phyloP scores from a whole-genome alignment of 1,284 basidiomycete species.

The Trichosporon ovoides region DNA sequence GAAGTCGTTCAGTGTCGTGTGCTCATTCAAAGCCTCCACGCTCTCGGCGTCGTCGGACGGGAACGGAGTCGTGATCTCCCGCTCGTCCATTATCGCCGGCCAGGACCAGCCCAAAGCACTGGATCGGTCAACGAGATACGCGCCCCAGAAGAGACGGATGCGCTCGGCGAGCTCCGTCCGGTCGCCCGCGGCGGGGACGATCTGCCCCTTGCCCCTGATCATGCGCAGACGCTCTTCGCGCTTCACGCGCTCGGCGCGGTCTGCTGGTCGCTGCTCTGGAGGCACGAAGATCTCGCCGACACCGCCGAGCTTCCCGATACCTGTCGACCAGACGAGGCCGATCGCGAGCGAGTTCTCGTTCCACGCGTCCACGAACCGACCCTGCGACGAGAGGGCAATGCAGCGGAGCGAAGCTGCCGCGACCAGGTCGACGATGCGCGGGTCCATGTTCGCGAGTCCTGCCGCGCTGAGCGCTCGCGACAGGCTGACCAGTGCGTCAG shows the following conservation, averaged over 20 bases:
- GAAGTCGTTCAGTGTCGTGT: conserved; percentile 28
- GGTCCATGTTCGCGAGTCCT: conserved; percentile 29
- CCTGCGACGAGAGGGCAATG: conserved; percentile 21
- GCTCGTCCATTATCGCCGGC: conserved; percentile 23
- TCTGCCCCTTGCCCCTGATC: conserved; percentile 26
- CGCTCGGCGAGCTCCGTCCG: conserved; percentile 31
- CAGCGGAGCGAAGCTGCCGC: conserved; percentile 29
- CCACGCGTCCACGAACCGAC: conserved; percentile 40
- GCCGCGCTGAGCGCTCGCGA: conserved; percentile 22
- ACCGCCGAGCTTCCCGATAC: conserved; percentile 33
- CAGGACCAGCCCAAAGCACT: conserved; percentile 14
- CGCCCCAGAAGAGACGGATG: conserved; percentile 42
- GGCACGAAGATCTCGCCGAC: conserved; percentile 27
- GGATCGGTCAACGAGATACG: conserved; percentile 27
- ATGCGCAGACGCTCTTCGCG: conserved; percentile 23
- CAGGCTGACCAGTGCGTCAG: conserved; percentile 14
- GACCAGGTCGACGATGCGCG: conserved; percentile 36
- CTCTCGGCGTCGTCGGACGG: conserved; percentile 34
- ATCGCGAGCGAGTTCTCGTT: conserved; percentile 24
- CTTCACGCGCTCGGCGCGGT: conserved; percentile 14
- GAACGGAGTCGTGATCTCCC: conserved; percentile 44
- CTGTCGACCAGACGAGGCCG: conserved; percentile 28
- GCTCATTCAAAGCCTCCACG: conserved; percentile 26
- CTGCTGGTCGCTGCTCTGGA: background rate
- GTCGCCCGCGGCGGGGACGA: conserved; percentile 23